A percentile compares a stretch with the other conserved stretches of the same genome.
phyloP scores from a whole-genome alignment of 1,284 basidiomycete genomes.

The Vanrija sp. region DNA sequence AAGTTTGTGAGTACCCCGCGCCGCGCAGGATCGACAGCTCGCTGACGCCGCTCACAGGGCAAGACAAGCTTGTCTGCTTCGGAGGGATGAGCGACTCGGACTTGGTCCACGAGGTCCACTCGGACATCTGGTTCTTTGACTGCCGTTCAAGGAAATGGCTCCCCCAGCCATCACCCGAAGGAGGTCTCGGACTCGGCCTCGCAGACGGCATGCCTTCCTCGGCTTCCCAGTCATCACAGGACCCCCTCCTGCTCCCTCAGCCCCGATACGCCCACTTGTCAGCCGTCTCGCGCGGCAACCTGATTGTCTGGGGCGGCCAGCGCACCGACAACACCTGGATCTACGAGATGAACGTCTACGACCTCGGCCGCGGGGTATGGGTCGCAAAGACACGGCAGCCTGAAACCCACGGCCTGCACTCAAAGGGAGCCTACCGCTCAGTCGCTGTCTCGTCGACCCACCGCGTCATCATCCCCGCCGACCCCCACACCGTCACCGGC shows the following conservation, averaged over 20 bases:
- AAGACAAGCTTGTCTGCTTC: conserved; percentile 80
- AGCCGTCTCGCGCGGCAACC: conserved; percentile 69
- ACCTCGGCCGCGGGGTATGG: conserved; percentile 69
- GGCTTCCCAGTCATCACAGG: conserved; percentile 64
- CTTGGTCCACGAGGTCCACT: conserved; percentile 64
- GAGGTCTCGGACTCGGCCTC: conserved; percentile 42
- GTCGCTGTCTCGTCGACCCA: conserved; percentile 71
- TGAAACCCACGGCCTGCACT: conserved; percentile 65
- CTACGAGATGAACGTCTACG: conserved; percentile 83
- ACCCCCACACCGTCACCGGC: conserved; percentile 10
- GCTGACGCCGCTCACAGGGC: conserved; percentile 58
- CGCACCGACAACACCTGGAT: conserved; percentile 65
- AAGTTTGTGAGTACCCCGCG: conserved; percentile 62
- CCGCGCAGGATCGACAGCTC: background rate
- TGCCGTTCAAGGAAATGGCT: conserved; percentile 67
- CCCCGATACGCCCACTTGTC: conserved; percentile 88
- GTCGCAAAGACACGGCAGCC: conserved; percentile 64
- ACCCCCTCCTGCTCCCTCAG: conserved; percentile 57
- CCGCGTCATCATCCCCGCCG: conserved; percentile 60
- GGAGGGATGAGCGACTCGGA: conserved; percentile 71
- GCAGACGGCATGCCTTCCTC: conserved; percentile 71
- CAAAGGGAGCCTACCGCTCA: conserved; percentile 80
- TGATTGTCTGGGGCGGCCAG: conserved; percentile 93
- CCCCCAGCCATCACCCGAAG: conserved; percentile 35
- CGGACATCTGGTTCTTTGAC: conserved; percentile 81